phyloP scores from a whole-genome alignment of 78 protist genomes.

The Creolimax fragrantissima region DNA sequence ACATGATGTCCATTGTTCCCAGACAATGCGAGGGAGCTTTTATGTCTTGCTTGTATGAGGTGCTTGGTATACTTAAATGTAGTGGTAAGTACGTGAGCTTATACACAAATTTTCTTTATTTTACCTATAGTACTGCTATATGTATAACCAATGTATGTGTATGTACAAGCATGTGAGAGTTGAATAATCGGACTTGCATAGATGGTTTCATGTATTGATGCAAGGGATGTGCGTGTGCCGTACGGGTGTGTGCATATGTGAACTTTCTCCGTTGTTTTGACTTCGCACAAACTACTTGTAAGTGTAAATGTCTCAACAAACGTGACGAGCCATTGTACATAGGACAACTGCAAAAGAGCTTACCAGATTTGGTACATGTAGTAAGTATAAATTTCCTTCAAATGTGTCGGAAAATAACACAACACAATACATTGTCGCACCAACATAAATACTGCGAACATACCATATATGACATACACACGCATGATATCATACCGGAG shows the following conservation, averaged over 20 bases:
- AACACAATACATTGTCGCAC: background rate
- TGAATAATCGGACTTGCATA: background rate
- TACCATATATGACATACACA: background rate
- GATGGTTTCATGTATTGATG: background rate
- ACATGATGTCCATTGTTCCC: no score
- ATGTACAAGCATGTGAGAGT: background rate
- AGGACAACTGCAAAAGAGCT: background rate
- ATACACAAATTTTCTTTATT: no score
- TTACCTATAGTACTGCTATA: no score
- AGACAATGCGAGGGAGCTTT: no score
- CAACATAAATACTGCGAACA: background rate
- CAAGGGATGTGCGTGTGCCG: background rate
- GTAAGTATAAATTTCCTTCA: no score
- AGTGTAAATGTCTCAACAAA: background rate
- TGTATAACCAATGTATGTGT: background rate
- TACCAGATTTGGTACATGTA: no score
- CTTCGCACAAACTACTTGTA: no score
- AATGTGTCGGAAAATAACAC: no score
- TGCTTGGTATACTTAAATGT: no score
- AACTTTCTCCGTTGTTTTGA: no score
- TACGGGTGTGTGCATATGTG: background rate
- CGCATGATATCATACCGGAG: background rate
- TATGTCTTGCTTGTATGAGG: no score
- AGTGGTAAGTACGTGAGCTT: no score
- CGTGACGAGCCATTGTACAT: background rate